Conservation (phyloP, 805 yeast genomes). For the Ogataea salicorniae region DNA sequence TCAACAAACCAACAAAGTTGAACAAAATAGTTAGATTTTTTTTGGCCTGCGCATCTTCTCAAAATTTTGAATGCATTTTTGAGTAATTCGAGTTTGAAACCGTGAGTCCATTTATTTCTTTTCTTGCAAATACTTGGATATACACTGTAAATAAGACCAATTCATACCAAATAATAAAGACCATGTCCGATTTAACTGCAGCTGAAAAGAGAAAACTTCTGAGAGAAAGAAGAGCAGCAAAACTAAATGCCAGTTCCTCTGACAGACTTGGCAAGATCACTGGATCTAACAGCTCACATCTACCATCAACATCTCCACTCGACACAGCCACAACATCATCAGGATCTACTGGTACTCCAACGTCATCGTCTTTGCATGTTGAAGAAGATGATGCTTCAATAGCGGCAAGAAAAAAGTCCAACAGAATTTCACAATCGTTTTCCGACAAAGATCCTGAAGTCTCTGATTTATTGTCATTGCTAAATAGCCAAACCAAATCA, state of each 20-base stretch:
- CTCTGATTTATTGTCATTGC: conserved; percentile 12
- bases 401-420: conserved; percentile 3
- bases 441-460: conserved; percentile 23
- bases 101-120: too few species aligned
- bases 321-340: conserved; percentile 16
- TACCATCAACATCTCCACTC: conserved; percentile 32
- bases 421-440: conserved; percentile 12
- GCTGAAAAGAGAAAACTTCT: conserved; percentile 54
- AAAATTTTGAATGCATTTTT: too few species aligned
- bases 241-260: conserved; percentile 50
- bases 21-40: too few species aligned
- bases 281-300: conserved; percentile 33
- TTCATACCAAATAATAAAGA: neutral
- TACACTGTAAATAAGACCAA: too few species aligned
- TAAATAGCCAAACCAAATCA: conserved; percentile 5
- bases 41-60: too few species aligned
- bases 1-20: too few species aligned
- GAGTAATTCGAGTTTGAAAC: too few species aligned
- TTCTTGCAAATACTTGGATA: too few species aligned
- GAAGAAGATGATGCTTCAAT: neutral
- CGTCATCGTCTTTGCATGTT: neutral
- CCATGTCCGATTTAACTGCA: conserved; percentile 42
- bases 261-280: conserved; percentile 48
- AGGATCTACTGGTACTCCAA: neutral
- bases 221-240: conserved; percentile 63